Evolutionary conservation across 495 filamentous ascomycete species (phyloP), one percentile per base, ranked within the genome.

Genomic region (Melanomma pulvis-pyrius): DNA sequence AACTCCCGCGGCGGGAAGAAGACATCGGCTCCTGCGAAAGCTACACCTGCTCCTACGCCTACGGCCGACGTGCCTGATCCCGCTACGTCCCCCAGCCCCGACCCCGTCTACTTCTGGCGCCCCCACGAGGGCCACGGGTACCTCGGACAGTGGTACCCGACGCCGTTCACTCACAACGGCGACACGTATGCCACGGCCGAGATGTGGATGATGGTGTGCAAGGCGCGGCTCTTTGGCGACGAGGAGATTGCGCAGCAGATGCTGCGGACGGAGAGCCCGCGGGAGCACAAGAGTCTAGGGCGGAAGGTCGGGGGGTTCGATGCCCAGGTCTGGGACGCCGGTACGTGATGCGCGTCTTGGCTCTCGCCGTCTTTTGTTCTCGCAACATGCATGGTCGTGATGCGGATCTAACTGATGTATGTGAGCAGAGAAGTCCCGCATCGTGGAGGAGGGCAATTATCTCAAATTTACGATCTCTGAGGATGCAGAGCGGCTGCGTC

Each of bases 371-470:
- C 61, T 5, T 12, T 60, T 61, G 29, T 25, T 26, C 4, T 32
- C 26, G 32, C 2, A 28, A 21, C 6, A 21, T 21, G 25, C 13
- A 0, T 29, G 3, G 36, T 1, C 30, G 44, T 30, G 22, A 24
- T 5, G 25, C 13, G n/a, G n/a, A 17, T 53, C 8, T 21, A 21
- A 44, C 46, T 68, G 41, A 62, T 44, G 15, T 47, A 15, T 51
- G 6, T 17, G 57, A 2, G 50, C 39, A 78, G 76, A 86, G 54
- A 79, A 86, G 34, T 74, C 76, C 58, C 63, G 68, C 8, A 85
- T 91, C 64, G 88, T 91, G 15, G 77, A 81, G 55, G 77, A 82
- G n/a, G 87, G 83, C 12, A 88, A 79, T 63, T 81, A 76, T 63
- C 78, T 75, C 67, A 90, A 90, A 74, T 90, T 90, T 67, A 82